phyloP scores from a whole-genome alignment of 495 filamentous ascomycete genomes.

The Neurospora sp. region DNA sequence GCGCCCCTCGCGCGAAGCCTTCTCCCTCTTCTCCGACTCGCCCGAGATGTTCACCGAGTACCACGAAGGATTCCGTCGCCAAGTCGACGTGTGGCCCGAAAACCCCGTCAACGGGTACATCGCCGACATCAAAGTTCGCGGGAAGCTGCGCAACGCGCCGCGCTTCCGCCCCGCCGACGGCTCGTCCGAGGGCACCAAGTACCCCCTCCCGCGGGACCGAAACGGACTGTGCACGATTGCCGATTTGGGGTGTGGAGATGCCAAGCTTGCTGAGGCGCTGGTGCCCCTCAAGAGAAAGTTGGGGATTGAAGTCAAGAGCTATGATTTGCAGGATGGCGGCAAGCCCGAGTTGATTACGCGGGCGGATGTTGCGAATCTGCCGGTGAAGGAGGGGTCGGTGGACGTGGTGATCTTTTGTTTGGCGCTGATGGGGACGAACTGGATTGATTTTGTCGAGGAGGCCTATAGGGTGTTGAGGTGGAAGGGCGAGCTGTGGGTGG shows the following conservation, averaged over 20 bases:
- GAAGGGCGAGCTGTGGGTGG: slow-evolving; percentile 92
- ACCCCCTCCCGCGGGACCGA: slow-evolving; percentile 25
- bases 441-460: slow-evolving; percentile 90
- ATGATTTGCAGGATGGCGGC: slow-evolving; percentile 46
- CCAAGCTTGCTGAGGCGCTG: slow-evolving; percentile 55
- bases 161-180: slow-evolving; percentile 17
- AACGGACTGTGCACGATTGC: slow-evolving; percentile 64
- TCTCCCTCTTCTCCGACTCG: slow-evolving; percentile 64
- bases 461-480: slow-evolving; percentile 82
- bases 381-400: slow-evolving; percentile 56
- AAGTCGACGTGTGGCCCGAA: slow-evolving; percentile 90
- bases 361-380: slow-evolving; percentile 79
- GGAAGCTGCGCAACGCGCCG: slow-evolving; percentile 23
- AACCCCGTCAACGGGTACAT: slow-evolving; percentile 89
- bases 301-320: slow-evolving; percentile 30
- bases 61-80: slow-evolving; percentile 86
- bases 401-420: slow-evolving; percentile 91
- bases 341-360: slow-evolving; percentile 59
- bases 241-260: slow-evolving; percentile 57
- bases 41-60: slow-evolving; percentile 92
- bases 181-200: slow-evolving; percentile 8
- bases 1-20: slow-evolving; percentile 67
- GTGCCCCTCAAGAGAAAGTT: slow-evolving; percentile 44
- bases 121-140: slow-evolving; percentile 48
- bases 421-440: slow-evolving; percentile 97